Percentiles rank a stretch among this genome's conserved stretches.
phyloP scores from a whole-genome alignment of 139 green algal species.

The Chlorella sorokiniana region DNA sequence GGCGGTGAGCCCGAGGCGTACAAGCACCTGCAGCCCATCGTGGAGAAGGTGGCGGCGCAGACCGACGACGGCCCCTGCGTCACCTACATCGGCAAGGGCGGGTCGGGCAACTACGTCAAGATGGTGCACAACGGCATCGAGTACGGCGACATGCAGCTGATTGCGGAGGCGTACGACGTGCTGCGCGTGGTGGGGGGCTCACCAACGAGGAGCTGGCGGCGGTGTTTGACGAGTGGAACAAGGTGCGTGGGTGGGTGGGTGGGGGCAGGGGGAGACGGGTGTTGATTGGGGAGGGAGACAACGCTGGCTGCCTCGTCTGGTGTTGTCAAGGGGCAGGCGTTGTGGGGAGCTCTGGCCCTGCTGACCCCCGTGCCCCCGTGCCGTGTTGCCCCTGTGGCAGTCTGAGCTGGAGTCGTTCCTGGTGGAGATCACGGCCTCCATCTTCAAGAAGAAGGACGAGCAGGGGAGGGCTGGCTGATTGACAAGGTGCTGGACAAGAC shows the following conservation, averaged over 20 bases:
- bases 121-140: slow-evolving; percentile 99
- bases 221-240: slow-evolving; percentile 95
- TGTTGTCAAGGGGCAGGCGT: neutral
- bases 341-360: no score
- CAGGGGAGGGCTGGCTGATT: slow-evolving; percentile 76
- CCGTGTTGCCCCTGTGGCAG: slow-evolving; percentile 35
- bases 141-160: slow-evolving; percentile 99
- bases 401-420: slow-evolving; percentile 89
- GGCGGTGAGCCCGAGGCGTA: slow-evolving; percentile 91
- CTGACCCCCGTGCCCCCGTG: neutral
- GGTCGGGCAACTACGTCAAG: slow-evolving; percentile 98
- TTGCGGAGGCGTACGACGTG: slow-evolving; percentile 97
- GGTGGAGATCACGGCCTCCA: slow-evolving; percentile 95
- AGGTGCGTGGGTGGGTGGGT: slow-evolving; percentile 45
- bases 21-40: slow-evolving; percentile 83
- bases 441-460: slow-evolving; percentile 88
- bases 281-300: neutral
- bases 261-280: neutral
- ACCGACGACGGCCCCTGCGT: slow-evolving; percentile 95
- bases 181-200: slow-evolving; percentile 92
- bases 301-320: no score
- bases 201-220: slow-evolving; percentile 91
- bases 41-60: slow-evolving; percentile 95
- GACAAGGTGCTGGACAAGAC: slow-evolving; percentile 99
- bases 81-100: slow-evolving; percentile 79